Base-by-base conservation (phyloP, 345 rosid genomes). In the Firmiana major region DNA sequence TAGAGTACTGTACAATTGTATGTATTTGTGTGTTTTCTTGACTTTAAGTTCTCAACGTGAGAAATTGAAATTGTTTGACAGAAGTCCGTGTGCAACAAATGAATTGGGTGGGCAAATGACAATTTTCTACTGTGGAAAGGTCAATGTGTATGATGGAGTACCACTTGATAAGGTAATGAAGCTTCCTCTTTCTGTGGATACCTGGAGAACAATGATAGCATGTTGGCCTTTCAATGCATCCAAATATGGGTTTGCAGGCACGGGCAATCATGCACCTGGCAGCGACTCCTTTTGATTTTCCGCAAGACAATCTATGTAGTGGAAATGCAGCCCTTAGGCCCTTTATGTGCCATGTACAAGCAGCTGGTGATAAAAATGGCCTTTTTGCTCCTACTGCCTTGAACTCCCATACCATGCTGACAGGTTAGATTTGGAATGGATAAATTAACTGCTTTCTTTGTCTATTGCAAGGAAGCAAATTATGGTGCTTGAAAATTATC, bases 121-220 rank as follows among this genome's bases (percentile, higher is more conserved):
- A 2, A 93, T 95, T 82, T 91, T 95, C 86, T 95, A 95, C 80
- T 80, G 93, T 59, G 99, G 99, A 17, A 92, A 93, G 88, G 93
- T 95, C 81, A 91, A 90, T 74, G 99, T 93, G 45, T 95, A 90
- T 79, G 93, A 93, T 79, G 90, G 89, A 62, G 90, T 95, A 79
- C 87, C 94, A 51, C 86, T 89, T 65, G 93, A 90, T 83, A 93
- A 91, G 98, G 99, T 95, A 93, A 88, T 66, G 73, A 79, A 51
- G 68, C 77, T 79, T 81, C 75, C 74, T 17, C 75, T 84, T 80
- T 82, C 54, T 63, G 68, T 82, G 85, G 83, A 78, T 87, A 73
- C 79, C 81, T 59, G 82, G 81, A 77, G 83, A 79, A 70, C 81
- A 77, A 45, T 86, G 69, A 77, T 83, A 76, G 77, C 79, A 31